A percentile compares a stretch with the other conserved stretches of the same genome.
Conservation (phyloP, 345 rosid genomes). For the Salix purpurea region DNA sequence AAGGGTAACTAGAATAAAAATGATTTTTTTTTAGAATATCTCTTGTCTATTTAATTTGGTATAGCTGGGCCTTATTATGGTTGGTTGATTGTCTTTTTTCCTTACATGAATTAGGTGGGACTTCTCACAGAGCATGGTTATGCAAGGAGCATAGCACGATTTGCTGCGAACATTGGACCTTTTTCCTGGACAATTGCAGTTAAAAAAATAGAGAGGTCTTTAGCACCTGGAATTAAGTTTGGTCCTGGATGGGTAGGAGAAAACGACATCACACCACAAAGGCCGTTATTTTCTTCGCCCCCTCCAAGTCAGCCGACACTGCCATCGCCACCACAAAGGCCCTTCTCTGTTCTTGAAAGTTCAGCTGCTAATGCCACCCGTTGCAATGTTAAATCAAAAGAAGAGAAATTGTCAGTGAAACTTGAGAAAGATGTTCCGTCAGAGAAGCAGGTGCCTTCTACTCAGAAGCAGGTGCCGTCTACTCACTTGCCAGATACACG, state of each 20-base stretch:
- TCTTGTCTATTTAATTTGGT: neutral
- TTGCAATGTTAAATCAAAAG: conserved; percentile 13
- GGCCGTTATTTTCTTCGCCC: conserved; percentile 15
- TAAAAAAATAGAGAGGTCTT: conserved; percentile 42
- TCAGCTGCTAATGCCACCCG: conserved; percentile 14
- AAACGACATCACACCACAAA: conserved; percentile 43
- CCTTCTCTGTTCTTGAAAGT: conserved; percentile 20
- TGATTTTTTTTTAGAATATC: no score
- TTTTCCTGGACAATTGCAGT: conserved; percentile 74
- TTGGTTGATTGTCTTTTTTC: conserved; percentile 10
- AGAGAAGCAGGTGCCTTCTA: conserved; percentile 21
- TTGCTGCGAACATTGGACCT: conserved; percentile 80
- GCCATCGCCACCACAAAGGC: conserved; percentile 3
- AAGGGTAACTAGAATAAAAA: neutral
- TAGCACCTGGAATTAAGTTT: conserved; percentile 55
- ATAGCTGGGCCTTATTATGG: neutral
- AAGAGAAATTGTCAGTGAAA: conserved; percentile 11
- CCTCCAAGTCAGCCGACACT: conserved; percentile 19
- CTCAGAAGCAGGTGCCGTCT: conserved; percentile 20
- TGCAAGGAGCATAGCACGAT: conserved; percentile 83
- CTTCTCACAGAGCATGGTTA: conserved; percentile 67
- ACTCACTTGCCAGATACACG: conserved; percentile 12
- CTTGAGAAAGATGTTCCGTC: conserved; percentile 16
- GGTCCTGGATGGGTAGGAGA: conserved; percentile 94
- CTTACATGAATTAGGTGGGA: conserved; percentile 58